These are phyloP conservation scores for Auricularia sp. DNA, from an alignment of 768 basidiomycete genomes.

Conservation along the genomic window DNA sequence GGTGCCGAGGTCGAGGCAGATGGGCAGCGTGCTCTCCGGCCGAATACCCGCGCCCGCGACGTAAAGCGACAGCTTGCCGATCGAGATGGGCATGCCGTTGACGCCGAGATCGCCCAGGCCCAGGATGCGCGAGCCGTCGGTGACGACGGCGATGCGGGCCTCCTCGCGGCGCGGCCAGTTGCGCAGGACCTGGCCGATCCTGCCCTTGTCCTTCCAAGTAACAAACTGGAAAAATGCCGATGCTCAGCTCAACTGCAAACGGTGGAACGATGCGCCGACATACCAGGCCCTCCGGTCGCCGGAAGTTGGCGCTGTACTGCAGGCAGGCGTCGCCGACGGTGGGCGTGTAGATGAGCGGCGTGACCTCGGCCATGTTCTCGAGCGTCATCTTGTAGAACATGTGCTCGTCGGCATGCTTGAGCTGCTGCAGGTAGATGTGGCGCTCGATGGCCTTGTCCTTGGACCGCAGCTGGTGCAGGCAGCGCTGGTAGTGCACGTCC, in stretches of 20 bases:
- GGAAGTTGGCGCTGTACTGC: slow-evolving; percentile 71
- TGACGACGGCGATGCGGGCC: slow-evolving; percentile 86
- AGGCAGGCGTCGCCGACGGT: slow-evolving; percentile 87
- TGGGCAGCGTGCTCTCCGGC: slow-evolving; percentile 69
- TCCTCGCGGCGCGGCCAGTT: slow-evolving; percentile 66
- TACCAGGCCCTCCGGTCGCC: slow-evolving; percentile 65
- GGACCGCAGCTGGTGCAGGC: slow-evolving; percentile 60
- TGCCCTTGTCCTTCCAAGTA: slow-evolving; percentile 76
- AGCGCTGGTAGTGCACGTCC: slow-evolving; percentile 45
- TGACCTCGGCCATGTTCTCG: slow-evolving; percentile 55
- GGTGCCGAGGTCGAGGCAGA: slow-evolving; percentile 82
- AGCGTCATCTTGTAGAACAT: slow-evolving; percentile 75
- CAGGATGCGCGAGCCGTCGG: slow-evolving; percentile 51
- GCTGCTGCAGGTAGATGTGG: slow-evolving; percentile 71
- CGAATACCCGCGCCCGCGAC: slow-evolving; percentile 83
- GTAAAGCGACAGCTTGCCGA: slow-evolving; percentile 89
- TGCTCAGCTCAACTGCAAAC: slow-evolving; percentile 10
- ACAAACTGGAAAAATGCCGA: slow-evolving; percentile 41
- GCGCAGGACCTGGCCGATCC: slow-evolving; percentile 54
- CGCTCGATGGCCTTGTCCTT: slow-evolving; percentile 71
- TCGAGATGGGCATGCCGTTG: slow-evolving; percentile 80
- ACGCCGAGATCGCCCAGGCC: slow-evolving; percentile 30
- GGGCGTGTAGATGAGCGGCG: slow-evolving; percentile 85
- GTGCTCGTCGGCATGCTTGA: slow-evolving; percentile 61
- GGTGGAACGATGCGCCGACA: slow-evolving; percentile 11